Evolutionary conservation across 495 filamentous ascomycete genomes (phyloP).

Genomic region (Pseudevernia furfuracea): DNA sequence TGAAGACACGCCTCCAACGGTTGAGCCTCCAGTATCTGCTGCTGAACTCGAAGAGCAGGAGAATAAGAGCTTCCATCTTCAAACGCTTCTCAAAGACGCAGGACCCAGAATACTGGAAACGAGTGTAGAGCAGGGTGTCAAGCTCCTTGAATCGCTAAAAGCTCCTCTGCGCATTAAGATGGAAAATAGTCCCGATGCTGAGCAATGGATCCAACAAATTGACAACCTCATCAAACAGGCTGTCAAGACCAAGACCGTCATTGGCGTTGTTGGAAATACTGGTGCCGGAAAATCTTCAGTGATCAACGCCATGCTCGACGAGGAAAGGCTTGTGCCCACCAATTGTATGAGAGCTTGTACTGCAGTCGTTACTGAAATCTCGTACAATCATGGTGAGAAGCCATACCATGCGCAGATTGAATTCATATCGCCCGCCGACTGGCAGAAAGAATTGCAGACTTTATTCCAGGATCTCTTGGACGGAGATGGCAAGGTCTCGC

Average conservation of each 20-base stretch:
- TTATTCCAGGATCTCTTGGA: constrained; percentile 48
- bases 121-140: constrained; percentile 33
- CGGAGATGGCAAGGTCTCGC: constrained; percentile 35
- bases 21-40: constrained; percentile 7
- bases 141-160: constrained; percentile 32
- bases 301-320: constrained; percentile 53
- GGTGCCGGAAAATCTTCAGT: constrained; percentile 54
- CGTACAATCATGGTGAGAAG: constrained; percentile 47
- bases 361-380: constrained; percentile 58
- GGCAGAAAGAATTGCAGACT: constrained; percentile 45
- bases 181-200: constrained; percentile 25
- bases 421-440: constrained; percentile 51
- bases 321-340: constrained; percentile 45
- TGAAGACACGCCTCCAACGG: neutral
- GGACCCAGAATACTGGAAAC: constrained; percentile 35
- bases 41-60: constrained; percentile 18
- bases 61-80: constrained; percentile 29
- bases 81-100: constrained; percentile 32
- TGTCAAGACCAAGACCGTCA: constrained; percentile 35
- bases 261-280: constrained; percentile 53
- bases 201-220: constrained; percentile 40
- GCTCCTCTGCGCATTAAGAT: constrained; percentile 21
- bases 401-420: constrained; percentile 57
- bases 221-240: constrained; percentile 35
- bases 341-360: constrained; percentile 60